These are phyloP conservation scores for Teunomyces panamensis DNA, from an alignment of 805 yeast genomes.

Conservation along the genomic window DNA sequence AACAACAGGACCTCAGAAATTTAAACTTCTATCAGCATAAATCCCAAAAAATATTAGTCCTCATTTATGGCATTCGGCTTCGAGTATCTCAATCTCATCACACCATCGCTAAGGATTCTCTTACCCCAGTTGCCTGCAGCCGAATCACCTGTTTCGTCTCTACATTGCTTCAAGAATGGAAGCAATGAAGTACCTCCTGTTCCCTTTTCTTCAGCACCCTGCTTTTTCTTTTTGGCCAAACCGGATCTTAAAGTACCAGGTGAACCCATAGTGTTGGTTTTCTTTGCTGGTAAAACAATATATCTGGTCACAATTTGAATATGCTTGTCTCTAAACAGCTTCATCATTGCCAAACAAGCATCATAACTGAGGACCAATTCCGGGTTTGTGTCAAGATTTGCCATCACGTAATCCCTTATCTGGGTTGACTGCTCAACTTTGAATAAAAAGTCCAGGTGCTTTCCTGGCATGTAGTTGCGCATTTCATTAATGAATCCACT, in stretches of 20 bases:
- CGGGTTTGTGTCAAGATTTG: constrained; percentile 36
- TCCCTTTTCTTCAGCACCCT: constrained; percentile 62
- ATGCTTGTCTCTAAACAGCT: constrained; percentile 87
- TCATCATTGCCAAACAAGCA: constrained; percentile 85
- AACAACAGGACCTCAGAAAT: too few relatives aligned
- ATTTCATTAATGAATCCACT: constrained; percentile 71
- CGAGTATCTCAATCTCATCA: constrained; percentile 40
- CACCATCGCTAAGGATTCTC: constrained; percentile 59
- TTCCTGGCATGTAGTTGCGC: constrained; percentile 88
- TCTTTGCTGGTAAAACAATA: constrained; percentile 74
- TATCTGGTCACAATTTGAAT: constrained; percentile 90
- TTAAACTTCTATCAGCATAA: background rate
- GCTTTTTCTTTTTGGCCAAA: constrained; percentile 49
- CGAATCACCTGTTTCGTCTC: constrained; percentile 92
- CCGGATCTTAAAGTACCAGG: constrained; percentile 63
- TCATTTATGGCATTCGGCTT: constrained; percentile 41
- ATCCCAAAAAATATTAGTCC: constrained; percentile 21
- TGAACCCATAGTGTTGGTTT: constrained; percentile 51
- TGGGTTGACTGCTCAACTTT: constrained; percentile 57
- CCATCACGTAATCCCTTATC: constrained; percentile 61
- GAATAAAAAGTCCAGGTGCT: constrained; percentile 71
- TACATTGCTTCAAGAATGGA: constrained; percentile 90
- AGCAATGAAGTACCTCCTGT: constrained; percentile 93
- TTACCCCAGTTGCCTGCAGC: constrained; percentile 94
- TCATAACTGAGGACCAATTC: constrained; percentile 75